phyloP scores from a whole-genome alignment of 1,284 basidiomycete genomes.

The Afroboletus lepidellus region DNA sequence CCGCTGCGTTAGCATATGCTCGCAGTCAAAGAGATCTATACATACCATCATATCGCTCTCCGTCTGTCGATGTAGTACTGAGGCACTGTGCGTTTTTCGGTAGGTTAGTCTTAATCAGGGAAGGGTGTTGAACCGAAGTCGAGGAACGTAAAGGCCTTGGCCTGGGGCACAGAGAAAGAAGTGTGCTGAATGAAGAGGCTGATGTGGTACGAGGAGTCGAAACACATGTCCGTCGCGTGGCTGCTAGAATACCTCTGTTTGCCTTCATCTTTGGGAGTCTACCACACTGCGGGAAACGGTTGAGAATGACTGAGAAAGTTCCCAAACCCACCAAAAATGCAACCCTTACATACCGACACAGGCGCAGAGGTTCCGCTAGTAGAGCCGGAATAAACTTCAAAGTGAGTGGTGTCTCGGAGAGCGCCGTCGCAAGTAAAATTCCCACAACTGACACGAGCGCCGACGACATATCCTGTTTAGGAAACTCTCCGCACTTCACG shows the following conservation, averaged over 20 bases:
- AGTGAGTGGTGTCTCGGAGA: neutral
- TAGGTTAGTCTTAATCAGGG: neutral
- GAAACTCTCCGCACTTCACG: constrained; percentile 17
- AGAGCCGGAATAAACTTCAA: too few species aligned
- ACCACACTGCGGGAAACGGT: neutral
- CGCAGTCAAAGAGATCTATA: neutral
- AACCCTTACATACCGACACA: neutral
- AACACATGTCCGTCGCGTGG: constrained; percentile 3
- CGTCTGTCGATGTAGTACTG: neutral
- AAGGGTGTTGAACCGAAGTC: neutral
- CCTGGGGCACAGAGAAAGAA: neutral
- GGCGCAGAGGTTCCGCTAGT: too few species aligned
- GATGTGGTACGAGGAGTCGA: neutral
- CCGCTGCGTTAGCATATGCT: neutral
- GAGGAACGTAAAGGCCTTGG: neutral
- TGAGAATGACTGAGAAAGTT: neutral
- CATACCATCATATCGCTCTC: constrained; percentile 26
- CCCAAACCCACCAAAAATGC: neutral
- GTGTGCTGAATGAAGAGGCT: neutral
- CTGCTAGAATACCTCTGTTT: constrained; percentile 4
- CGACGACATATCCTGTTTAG: constrained; percentile 24
- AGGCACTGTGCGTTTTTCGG: constrained; percentile 2
- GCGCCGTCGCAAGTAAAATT: constrained; percentile 4
- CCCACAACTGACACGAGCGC: constrained; percentile 6
- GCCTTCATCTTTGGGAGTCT: constrained; percentile 7